A percentile compares a stretch with the other conserved stretches of the same genome.
These are phyloP conservation scores for Sphaerulina populicola DNA, from an alignment of 2,329 filamentous ascomycete species.

Conservation along the genomic window DNA sequence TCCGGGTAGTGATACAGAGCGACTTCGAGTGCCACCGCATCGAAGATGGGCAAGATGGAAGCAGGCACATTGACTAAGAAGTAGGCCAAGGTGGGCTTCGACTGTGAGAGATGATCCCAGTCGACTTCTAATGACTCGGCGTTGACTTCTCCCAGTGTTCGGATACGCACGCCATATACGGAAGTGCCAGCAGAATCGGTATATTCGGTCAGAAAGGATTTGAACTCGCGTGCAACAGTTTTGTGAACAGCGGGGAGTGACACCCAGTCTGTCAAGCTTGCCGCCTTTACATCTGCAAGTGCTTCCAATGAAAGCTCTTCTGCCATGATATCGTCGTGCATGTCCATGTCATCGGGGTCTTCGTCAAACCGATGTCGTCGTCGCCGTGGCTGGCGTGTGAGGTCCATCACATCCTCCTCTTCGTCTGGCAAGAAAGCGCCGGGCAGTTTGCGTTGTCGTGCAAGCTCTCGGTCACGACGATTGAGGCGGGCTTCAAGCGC, in stretches of 20 bases:
- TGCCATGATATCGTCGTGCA: conserved; percentile 89
- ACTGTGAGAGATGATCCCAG: conserved; percentile 80
- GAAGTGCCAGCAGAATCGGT: conserved; percentile 82
- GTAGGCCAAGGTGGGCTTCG: conserved; percentile 89
- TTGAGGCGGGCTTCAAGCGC: conserved; percentile 65
- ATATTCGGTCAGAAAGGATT: conserved; percentile 92
- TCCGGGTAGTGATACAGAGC: conserved; percentile 93
- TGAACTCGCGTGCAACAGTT: conserved; percentile 94
- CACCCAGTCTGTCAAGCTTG: conserved; percentile 92
- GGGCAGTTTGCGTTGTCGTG: conserved; percentile 58
- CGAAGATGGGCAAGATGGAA: conserved; percentile 94
- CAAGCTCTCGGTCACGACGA: conserved; percentile 64
- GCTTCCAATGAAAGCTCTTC: conserved; percentile 90
- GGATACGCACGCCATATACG: conserved; percentile 88
- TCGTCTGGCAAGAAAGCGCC: conserved; percentile 70
- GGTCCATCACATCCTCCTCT: conserved; percentile 73
- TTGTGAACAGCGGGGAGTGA: conserved; percentile 80
- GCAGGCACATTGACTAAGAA: conserved; percentile 91
- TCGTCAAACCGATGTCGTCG: conserved; percentile 89
- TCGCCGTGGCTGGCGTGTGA: conserved; percentile 76
- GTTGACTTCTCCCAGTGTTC: conserved; percentile 93
- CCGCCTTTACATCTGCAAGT: conserved; percentile 83
- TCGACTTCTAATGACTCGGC: conserved; percentile 94
- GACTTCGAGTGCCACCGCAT: conserved; percentile 93
- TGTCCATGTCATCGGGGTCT: conserved; percentile 77